Evolutionary conservation across 2,329 filamentous ascomycete species (phyloP), one percentile per base, ranked within the genome.

Genomic region (Fusarium sororula): DNA sequence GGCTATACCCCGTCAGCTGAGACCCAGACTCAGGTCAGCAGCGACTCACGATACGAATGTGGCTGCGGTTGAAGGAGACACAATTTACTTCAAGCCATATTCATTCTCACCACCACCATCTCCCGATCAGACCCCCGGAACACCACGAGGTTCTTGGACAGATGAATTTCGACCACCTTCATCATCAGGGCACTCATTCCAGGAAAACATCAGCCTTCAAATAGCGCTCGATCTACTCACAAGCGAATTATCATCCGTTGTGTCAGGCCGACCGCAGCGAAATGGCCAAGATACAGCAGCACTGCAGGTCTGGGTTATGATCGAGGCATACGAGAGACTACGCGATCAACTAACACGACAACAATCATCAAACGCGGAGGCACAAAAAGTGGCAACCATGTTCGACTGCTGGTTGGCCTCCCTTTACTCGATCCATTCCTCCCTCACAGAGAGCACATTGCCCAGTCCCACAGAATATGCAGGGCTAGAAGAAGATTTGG

Each of bases 241-340:
- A 8, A 82, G 82, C 26, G 87, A 90, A 68, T 80, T 90, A 14
- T 83, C 85, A 2, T 84, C 84, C 0, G 84, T 84, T 1, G 72
- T 87, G 44, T 61, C 78, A 54, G 68, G 80, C 50, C 41, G 78
- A 58, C 60, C 79, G 14, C 63, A 68, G 14, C 79, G 59, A 65
- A 77, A 26, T 24, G 22, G 78, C 63, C 44, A 72, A 6, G 82
- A 85, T 41, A 82, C 83, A 0, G 83, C 87, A 20, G 83, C 85
- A 4, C 75, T 90, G 45, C 88, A 90, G 75, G 78, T 89, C 24
- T 86, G 86, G 84, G 83, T 87, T 48, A 89, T 90, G 88, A 90
- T 90, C 57, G 88, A 89, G 73, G 87, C 88, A 6, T 90, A 90
- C 74, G 87, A 90, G 81, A 83, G 83, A 66, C 79, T 90, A 64